These are phyloP conservation scores for Periglandula ipomoeae DNA, from an alignment of 2,329 filamentous ascomycete genomes.

Conservation along the genomic window DNA sequence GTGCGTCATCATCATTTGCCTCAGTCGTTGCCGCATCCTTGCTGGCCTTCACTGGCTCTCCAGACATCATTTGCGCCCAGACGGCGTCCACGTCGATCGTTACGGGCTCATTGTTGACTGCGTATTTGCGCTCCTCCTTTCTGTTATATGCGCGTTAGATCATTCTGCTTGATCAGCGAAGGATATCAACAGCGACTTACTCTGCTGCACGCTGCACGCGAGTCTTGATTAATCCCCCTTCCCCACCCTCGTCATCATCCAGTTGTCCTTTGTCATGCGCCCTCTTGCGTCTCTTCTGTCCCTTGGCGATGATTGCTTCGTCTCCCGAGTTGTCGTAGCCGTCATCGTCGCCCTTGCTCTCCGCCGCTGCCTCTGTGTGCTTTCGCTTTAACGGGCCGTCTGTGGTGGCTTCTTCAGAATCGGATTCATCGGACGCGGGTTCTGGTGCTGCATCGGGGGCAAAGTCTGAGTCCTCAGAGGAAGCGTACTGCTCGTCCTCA, in stretches of 20 bases:
- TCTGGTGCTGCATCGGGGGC: conserved; percentile 47
- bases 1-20: conserved; percentile 8
- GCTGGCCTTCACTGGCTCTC: conserved; percentile 11
- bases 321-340: conserved; percentile 63
- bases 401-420: conserved; percentile 33
- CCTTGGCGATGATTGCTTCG: conserved; percentile 57
- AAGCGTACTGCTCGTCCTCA: conserved; percentile 53
- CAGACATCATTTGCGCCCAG: conserved; percentile 57
- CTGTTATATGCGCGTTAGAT: conserved; percentile 20
- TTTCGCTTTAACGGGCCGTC: conserved; percentile 18
- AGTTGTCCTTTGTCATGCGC: conserved; percentile 29
- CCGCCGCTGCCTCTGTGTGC: conserved; percentile 12
- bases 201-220: conserved; percentile 59
- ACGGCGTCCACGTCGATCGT: conserved; percentile 64
- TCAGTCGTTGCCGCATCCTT: neutral
- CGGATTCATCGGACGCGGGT: conserved; percentile 40
- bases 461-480: conserved; percentile 67
- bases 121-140: conserved; percentile 47
- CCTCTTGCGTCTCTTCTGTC: conserved; percentile 41
- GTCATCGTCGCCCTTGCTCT: conserved; percentile 28
- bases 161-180: neutral
- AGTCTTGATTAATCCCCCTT: conserved; percentile 62
- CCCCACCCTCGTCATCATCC: conserved; percentile 47
- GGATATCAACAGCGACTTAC: conserved; percentile 26
- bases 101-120: conserved; percentile 45